Evolutionary conservation across 202 grass and related monocot species (phyloP), one percentile per base, ranked within the genome.

Genomic region (Alloteropsis angusta): DNA sequence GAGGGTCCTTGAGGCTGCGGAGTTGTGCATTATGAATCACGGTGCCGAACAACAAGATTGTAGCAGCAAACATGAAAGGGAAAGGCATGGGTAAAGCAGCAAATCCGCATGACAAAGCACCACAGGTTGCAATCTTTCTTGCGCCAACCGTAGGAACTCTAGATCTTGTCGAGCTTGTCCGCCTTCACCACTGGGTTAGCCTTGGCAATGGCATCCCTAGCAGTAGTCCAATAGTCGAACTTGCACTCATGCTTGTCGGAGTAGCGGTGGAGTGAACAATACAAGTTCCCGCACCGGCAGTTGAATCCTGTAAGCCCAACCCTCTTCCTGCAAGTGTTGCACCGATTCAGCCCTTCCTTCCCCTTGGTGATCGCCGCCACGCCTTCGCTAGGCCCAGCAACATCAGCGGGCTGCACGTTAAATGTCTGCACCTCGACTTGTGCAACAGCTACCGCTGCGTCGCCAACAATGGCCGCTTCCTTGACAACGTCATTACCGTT

Each of bases 101-200:
- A 54, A 50, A 68, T 74, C 49, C 2, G 12, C 32, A 52, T 30
- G 76, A 61, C 10, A 28, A 60, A 36, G 54, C 54, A 69, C 43
- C 16, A 18, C n/a, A 57, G 54, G 55, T 63, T 71, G 63, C 9
- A 21, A 74, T 10, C 23, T 35, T 77, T 59, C 28, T 30, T 64
- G 5, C 21, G 22, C 72, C 47, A 65, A 36, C 45, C 44, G 5
- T 75, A n/a, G 17, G 13, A 55, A 50, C 6, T 12, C 66, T 93
- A 97, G 44, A 97, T 93, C 82, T 91, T 97, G 78, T 91, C 91
- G 18, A 97, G 90, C 48, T 97, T 97, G 34, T 93, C 93, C 5
- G 93, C 90, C 72, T 93, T 97, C 43, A 97, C 93, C 6, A 97
- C 84, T 0, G 93, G 93, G 60, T 97, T 97, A 34, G 93, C 90